Percentiles rank a stretch among this genome's conserved stretches.
These are phyloP conservation scores for Aspergillus latus DNA, from an alignment of 2,329 filamentous ascomycete genomes.

Conservation along the genomic window DNA sequence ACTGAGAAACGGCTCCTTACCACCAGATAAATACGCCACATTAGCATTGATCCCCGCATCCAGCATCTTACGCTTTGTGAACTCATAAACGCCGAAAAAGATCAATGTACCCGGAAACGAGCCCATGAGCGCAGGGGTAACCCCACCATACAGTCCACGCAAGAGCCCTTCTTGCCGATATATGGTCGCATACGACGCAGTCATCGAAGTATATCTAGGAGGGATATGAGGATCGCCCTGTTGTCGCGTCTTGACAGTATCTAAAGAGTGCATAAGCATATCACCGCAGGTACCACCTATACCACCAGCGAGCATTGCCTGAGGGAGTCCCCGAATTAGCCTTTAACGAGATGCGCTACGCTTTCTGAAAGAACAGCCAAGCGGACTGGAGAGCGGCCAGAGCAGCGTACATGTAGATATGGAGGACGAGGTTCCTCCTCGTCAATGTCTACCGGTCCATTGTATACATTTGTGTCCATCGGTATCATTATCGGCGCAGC, in stretches of 20 bases:
- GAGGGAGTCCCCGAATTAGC: constrained; percentile 10
- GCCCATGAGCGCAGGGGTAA: constrained; percentile 82
- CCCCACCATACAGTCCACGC: constrained; percentile 88
- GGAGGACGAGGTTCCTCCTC: constrained; percentile 61
- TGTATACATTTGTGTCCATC: constrained; percentile 25
- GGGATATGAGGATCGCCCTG: constrained; percentile 94
- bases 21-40: constrained; percentile 80
- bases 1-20: constrained; percentile 49
- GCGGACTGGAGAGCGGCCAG: neutral
- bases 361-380: neutral
- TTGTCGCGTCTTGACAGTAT: constrained; percentile 97
- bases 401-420: constrained; percentile 60
- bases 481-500: constrained; percentile 18
- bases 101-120: constrained; percentile 92
- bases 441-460: constrained; percentile 45
- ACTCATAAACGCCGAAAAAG: constrained; percentile 97
- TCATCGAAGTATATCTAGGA: constrained; percentile 87
- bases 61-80: constrained; percentile 84
- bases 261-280: constrained; percentile 97
- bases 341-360: neutral
- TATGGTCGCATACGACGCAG: constrained; percentile 88
- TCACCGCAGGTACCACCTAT: constrained; percentile 91
- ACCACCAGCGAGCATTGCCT: constrained; percentile 95
- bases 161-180: constrained; percentile 85
- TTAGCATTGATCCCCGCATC: constrained; percentile 80